Evolutionary conservation across 192 early-diverging fungal species (phyloP).

Genomic region (Mortierella hygrophila): DNA sequence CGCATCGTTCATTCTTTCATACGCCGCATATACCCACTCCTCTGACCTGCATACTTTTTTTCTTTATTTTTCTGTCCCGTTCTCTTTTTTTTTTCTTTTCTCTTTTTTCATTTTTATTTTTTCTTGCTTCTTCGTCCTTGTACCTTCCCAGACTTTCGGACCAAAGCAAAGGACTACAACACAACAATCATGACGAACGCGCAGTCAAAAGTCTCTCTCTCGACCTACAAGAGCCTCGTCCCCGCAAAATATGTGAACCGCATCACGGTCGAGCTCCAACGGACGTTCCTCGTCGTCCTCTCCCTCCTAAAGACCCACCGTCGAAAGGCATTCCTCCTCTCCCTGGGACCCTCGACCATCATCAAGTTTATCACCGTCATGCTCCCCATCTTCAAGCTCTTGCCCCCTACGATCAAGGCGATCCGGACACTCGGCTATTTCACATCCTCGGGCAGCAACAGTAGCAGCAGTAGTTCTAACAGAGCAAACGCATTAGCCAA

Average conservation of each 20-base stretch:
- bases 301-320: constrained; percentile 49
- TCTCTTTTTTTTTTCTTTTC: too few relatives aligned
- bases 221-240: constrained; percentile 19
- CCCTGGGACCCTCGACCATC: constrained; percentile 47
- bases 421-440: constrained; percentile 39
- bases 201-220: constrained; percentile 38
- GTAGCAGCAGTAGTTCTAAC: background rate
- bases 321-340: constrained; percentile 49
- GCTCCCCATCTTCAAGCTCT: constrained; percentile 42
- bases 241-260: constrained; percentile 36
- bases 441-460: constrained; percentile 7
- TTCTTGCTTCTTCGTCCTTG: background rate
- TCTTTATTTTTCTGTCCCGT: background rate
- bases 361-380: constrained; percentile 52
- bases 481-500: constrained; percentile 8
- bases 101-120: background rate
- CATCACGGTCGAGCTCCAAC: constrained; percentile 34
- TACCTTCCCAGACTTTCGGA: background rate
- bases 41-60: background rate
- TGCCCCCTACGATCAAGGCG: constrained; percentile 42
- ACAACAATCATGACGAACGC: constrained; percentile 25
- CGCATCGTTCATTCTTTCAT: background rate
- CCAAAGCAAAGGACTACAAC: background rate
- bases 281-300: constrained; percentile 34
- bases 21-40: background rate